Base-by-base conservation (phyloP, 305 asterid genomes). In the Caryopteris hybrid region DNA sequence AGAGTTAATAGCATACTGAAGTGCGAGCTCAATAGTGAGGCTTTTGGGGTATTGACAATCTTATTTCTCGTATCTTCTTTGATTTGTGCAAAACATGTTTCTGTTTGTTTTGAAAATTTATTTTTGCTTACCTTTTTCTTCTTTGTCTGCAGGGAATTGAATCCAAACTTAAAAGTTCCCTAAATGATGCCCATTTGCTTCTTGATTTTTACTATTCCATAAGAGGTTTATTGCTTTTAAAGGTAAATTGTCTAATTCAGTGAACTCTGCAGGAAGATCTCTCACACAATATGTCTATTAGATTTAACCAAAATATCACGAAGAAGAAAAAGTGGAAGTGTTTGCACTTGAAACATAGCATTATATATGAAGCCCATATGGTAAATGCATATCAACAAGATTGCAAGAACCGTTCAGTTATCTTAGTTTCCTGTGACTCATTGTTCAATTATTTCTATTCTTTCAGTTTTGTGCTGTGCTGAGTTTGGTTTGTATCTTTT, bases 121-220 rank as follows among this genome's bases (percentile, higher is more conserved):
- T 61, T 14, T 25, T 60, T 62, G 21, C 69, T 58, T 38, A 57
- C 25, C 16, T 41, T 60, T 68, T 46, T 62, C 39, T 71, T 69
- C 18, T 59, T 52, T 66, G 47, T 66, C 66, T 51, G 61, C 79
- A 91, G 96, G 88, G 80, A 62, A 71, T 84, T 73, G 89, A 74
- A 61, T 82, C 91, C 25, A 86, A 80, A 74, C 87, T 91, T 51
- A 79, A 82, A 66, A 83, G 79, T 69, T 80, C 83, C 65, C 71
- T 89, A 50, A 73, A 75, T 33, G 75, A 39, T 46, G 95, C 96
- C 48, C 81, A 68, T 76, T 74, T 88, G 4, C 95, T 94, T 72
- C 79, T 79, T 56, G 97, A 89, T 67, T 88, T 84, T 80, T 80
- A 94, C 81, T 78, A 94, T 72, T 76, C 93, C 1, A 55, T 89